phyloP scores from a whole-genome alignment of 2,329 filamentous ascomycete species.

The Fusarium sp. region DNA sequence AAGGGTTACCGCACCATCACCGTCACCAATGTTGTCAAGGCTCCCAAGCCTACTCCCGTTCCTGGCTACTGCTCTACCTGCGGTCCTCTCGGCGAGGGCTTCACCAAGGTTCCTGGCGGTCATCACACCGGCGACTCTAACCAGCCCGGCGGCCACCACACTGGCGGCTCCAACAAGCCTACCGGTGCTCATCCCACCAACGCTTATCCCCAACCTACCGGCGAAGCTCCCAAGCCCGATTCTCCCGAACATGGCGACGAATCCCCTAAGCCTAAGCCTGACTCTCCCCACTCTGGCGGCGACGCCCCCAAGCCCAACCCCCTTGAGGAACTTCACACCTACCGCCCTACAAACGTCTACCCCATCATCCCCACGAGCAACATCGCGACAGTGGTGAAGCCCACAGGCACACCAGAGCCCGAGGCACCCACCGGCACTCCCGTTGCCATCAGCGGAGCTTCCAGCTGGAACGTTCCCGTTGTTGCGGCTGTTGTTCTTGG shows the following conservation, averaged over 20 bases:
- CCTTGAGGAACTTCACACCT: constrained; percentile 17
- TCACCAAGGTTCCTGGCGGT: not conserved
- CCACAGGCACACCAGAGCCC: constrained; percentile 19
- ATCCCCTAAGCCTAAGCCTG: constrained; percentile 1
- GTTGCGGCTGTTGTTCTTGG: constrained; percentile 17
- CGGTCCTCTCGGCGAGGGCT: constrained; percentile 20
- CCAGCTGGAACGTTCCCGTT: constrained; percentile 24
- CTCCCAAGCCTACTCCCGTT: constrained; percentile 42
- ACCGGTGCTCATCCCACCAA: constrained; percentile 1
- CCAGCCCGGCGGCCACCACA: not conserved
- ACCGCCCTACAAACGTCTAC: constrained; percentile 10
- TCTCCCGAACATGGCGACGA: not conserved
- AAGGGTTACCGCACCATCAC: constrained; percentile 42
- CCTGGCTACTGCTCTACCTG: constrained; percentile 43
- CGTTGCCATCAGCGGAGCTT: constrained; percentile 19
- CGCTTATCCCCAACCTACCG: not conserved
- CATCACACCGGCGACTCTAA: constrained; percentile 14
- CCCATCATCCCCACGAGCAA: not conserved
- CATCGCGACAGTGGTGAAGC: constrained; percentile 32
- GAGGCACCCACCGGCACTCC: constrained; percentile 9
- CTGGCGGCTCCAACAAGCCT: not conserved
- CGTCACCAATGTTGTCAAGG: constrained; percentile 42
- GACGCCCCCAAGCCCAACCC: constrained; percentile 7
- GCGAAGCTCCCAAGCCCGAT: not conserved
- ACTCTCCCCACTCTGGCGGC: not conserved